These are phyloP conservation scores for Lepraria neglecta DNA, from an alignment of 495 filamentous ascomycete genomes.

Conservation along the genomic window DNA sequence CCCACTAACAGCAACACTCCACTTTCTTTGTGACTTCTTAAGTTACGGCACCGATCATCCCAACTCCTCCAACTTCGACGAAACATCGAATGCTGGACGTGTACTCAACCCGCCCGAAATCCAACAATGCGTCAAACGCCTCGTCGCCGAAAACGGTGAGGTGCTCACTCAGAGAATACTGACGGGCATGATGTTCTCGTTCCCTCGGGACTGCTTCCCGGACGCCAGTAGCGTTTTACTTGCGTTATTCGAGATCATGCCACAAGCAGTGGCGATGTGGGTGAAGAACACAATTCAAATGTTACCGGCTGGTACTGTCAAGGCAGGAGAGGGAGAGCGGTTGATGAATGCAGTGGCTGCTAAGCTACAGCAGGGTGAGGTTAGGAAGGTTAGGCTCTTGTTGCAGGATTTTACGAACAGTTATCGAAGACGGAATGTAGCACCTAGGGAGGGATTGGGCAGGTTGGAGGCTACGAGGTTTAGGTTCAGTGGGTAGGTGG, in stretches of 20 bases:
- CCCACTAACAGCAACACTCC: conserved; percentile 81
- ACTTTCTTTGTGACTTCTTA: conserved; percentile 89
- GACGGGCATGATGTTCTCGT: conserved; percentile 98
- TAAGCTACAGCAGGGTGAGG: conserved; percentile 62
- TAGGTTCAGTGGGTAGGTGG: conserved; percentile 60
- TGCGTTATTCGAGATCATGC: conserved; percentile 79
- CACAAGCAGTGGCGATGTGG: conserved; percentile 68
- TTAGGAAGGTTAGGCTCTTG: conserved; percentile 73
- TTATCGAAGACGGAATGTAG: conserved; percentile 88
- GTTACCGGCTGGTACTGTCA: conserved; percentile 75
- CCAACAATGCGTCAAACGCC: conserved; percentile 62
- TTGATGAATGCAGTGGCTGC: conserved; percentile 59
- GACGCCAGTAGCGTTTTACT: conserved; percentile 91
- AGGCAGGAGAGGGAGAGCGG: conserved; percentile 54
- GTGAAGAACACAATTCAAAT: conserved; percentile 74
- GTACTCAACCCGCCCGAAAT: conserved; percentile 53
- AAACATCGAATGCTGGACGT: conserved; percentile 31
- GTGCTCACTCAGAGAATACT: conserved; percentile 74
- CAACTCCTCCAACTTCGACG: conserved; percentile 60
- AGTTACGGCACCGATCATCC: conserved; percentile 77
- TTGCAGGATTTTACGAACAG: conserved; percentile 94
- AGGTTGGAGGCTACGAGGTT: conserved; percentile 78
- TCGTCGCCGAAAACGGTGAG: conserved; percentile 67
- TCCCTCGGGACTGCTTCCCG: conserved; percentile 88
- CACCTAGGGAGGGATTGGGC: conserved; percentile 84